Evolutionary conservation across 768 basidiomycete species (phyloP).

Genomic region (Leccinum longicurvipes): DNA sequence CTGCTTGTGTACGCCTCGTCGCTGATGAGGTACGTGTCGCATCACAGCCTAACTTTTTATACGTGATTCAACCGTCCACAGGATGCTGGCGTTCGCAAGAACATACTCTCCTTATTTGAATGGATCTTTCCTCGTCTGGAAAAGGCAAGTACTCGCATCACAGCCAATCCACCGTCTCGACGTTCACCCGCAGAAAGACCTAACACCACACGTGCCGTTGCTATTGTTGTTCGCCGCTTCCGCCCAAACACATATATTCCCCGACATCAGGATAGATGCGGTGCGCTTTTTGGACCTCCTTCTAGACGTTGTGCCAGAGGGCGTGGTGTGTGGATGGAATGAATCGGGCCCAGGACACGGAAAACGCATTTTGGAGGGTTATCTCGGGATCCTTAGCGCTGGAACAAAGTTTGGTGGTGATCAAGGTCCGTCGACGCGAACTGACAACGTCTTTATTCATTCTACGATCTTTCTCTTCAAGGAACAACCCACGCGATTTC

Average conservation of each 20-base stretch:
- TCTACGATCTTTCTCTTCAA: conserved; percentile 2
- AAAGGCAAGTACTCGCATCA: conserved; percentile 37
- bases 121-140: conserved; percentile 73
- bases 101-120: conserved; percentile 59
- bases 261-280: conserved; percentile 90
- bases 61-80: conserved; percentile 29
- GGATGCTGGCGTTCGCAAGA: conserved; percentile 80
- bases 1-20: conserved; percentile 65
- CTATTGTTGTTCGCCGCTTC: conserved; percentile 86
- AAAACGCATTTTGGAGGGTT: conserved; percentile 69
- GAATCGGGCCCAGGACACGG: conserved; percentile 50
- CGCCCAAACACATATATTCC: conserved; percentile 92
- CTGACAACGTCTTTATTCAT: background rate
- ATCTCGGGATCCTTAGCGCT: conserved; percentile 72
- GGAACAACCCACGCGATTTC: conserved; percentile 46
- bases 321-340: conserved; percentile 68
- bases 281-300: conserved; percentile 75
- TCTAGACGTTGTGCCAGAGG: conserved; percentile 63
- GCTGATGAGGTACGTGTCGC: conserved; percentile 67
- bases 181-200: conserved; percentile 47
- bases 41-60: background rate
- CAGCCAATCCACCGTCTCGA: conserved; percentile 4
- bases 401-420: conserved; percentile 59
- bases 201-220: conserved; percentile 70
- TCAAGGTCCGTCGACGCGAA: conserved; percentile 40